These are phyloP conservation scores for Coprinopsis cinerea DNA, from an alignment of 768 basidiomycete species.

Conservation along the genomic window DNA sequence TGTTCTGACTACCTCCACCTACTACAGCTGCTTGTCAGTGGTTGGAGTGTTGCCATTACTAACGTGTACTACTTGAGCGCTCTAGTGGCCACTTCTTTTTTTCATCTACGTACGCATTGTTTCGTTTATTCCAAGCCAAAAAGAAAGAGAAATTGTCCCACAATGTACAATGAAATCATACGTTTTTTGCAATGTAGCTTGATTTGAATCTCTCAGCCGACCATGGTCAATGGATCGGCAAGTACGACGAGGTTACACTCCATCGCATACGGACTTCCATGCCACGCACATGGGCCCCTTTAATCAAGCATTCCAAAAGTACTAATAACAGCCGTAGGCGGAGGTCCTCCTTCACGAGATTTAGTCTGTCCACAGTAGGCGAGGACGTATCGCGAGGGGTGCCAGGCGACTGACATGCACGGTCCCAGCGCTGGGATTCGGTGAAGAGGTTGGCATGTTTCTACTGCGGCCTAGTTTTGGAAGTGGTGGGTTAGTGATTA, in stretches of 20 bases:
- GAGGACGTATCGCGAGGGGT: slow-evolving; percentile 75
- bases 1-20: no score
- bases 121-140: slow-evolving; percentile 1
- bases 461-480: slow-evolving; percentile 79
- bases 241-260: no score
- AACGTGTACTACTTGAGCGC: no score
- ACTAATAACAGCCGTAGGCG: slow-evolving; percentile 63
- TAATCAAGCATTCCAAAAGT: slow-evolving; percentile 55
- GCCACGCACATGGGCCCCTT: background rate
- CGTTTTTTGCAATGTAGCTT: slow-evolving; percentile 1
- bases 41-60: no score
- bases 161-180: slow-evolving; percentile 1
- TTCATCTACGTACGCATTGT: slow-evolving; percentile 2
- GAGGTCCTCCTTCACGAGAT: slow-evolving; percentile 55
- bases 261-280: no score
- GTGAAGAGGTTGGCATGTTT: slow-evolving; percentile 68
- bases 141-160: no score
- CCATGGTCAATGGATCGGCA: background rate
- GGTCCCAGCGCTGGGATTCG: slow-evolving; percentile 69
- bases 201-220: background rate
- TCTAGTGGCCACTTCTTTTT: no score
- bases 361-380: slow-evolving; percentile 80
- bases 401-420: slow-evolving; percentile 76
- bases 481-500: no score
- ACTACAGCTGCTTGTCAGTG: no score